Evolutionary conservation across 805 yeast genomes (phyloP).

Genomic region (Zygoascus biomembranicola): DNA sequence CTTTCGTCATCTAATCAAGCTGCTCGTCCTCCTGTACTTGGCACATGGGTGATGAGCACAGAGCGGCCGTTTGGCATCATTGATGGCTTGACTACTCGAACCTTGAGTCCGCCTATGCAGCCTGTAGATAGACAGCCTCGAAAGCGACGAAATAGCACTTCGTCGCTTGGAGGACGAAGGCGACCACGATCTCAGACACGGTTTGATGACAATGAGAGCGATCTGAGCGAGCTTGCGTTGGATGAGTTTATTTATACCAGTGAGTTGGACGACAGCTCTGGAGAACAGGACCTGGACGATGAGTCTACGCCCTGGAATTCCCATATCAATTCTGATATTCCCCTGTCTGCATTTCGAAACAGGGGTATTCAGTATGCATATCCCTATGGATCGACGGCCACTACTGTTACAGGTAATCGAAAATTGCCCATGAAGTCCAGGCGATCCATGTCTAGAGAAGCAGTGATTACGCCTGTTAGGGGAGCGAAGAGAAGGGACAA

Average conservation of each 20-base stretch:
- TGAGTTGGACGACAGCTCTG: slow-evolving; percentile 58
- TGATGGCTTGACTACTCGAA: slow-evolving; percentile 87
- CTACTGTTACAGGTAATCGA: neutral
- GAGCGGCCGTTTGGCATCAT: slow-evolving; percentile 84
- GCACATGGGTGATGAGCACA: slow-evolving; percentile 80
- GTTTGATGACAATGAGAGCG: slow-evolving; percentile 22
- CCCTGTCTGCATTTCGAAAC: slow-evolving; percentile 86
- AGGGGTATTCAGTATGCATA: slow-evolving; percentile 40
- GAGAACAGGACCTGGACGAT: slow-evolving; percentile 18
- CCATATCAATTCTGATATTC: slow-evolving; percentile 45
- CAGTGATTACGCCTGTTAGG: slow-evolving; percentile 25
- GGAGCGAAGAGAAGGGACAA: slow-evolving; percentile 14
- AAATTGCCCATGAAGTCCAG: slow-evolving; percentile 3
- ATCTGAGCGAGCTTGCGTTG: slow-evolving; percentile 39
- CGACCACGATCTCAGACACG: slow-evolving; percentile 12
- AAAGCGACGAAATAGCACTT: slow-evolving; percentile 12
- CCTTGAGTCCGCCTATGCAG: slow-evolving; percentile 46
- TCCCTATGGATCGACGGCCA: neutral
- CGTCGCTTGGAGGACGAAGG: slow-evolving; percentile 9
- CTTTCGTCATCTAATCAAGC: slow-evolving; percentile 81
- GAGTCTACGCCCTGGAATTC: slow-evolving; percentile 26
- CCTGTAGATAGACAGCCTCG: neutral
- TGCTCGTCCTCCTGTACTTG: slow-evolving; percentile 83
- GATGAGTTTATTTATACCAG: slow-evolving; percentile 85
- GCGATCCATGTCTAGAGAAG: slow-evolving; percentile 14